Percentiles rank a stretch among this genome's conserved stretches.
Evolutionary conservation across 2,329 filamentous ascomycete species (phyloP).

Genomic region (Corinectria fuckeliana): DNA sequence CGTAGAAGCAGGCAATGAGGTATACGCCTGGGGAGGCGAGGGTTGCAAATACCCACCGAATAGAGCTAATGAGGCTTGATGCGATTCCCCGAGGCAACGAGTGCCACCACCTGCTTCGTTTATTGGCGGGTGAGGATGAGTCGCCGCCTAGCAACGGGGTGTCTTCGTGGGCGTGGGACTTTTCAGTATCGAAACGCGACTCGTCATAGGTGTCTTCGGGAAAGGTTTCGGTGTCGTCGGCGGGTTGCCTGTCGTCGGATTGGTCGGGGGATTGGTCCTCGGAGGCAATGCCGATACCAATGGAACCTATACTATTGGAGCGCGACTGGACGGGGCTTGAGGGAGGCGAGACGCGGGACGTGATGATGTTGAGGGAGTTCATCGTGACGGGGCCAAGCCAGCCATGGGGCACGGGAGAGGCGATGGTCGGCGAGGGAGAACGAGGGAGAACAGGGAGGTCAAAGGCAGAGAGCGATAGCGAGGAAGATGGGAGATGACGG

Average conservation of each 20-base stretch:
- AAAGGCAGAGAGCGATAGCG: constrained; percentile 12
- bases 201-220: constrained; percentile 47
- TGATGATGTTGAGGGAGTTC: constrained; percentile 97
- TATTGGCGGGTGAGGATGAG: constrained; percentile 43
- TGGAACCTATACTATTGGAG: constrained; percentile 65
- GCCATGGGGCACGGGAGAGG: constrained; percentile 55
- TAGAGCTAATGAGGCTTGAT: constrained; percentile 73
- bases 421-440: constrained; percentile 5
- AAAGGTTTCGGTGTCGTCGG: constrained; percentile 43
- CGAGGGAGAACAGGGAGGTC: constrained; percentile 7
- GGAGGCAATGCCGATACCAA: constrained; percentile 55
- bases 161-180: constrained; percentile 61
- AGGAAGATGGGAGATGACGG: constrained; percentile 9
- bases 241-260: constrained; percentile 42
- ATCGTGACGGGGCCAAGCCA: constrained; percentile 68
- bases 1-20: constrained; percentile 81
- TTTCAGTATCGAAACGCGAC: constrained; percentile 47
- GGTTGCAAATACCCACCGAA: constrained; percentile 80
- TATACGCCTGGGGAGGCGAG: constrained; percentile 83
- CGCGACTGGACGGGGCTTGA: constrained; percentile 63
- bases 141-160: constrained; percentile 62
- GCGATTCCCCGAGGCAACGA: constrained; percentile 72
- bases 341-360: constrained; percentile 75
- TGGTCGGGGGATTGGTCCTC: constrained; percentile 43
- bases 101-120: constrained; percentile 57